Conservation (phyloP, 1,139 yeast genomes). For the Martiniozyma asiatica region DNA sequence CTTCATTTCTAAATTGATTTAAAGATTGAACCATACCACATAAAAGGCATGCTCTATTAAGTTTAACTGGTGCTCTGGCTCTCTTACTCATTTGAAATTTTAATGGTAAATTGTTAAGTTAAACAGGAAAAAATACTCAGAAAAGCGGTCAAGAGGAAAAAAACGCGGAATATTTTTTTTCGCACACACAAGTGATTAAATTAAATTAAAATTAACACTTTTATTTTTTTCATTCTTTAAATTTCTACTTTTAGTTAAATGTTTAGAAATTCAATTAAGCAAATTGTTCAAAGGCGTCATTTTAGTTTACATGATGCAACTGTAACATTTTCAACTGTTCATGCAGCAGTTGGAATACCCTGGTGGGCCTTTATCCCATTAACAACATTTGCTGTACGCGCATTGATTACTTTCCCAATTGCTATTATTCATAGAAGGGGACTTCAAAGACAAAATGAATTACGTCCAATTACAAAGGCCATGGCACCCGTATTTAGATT, state of each 20-base stretch:
- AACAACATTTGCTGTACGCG: conserved; percentile 54
- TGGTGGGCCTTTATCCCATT: conserved; percentile 80
- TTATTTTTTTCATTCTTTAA: background rate
- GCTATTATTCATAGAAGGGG: conserved; percentile 63
- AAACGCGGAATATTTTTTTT: too few relatives aligned
- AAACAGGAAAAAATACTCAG: too few relatives aligned
- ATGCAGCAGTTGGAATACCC: conserved; percentile 49
- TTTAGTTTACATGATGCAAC: conserved; percentile 13
- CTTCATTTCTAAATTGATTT: conserved; percentile 59
- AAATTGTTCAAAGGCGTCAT: conserved; percentile 9
- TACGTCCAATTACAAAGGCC: conserved; percentile 60
- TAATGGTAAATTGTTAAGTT: background rate
- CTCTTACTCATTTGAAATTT: conserved; percentile 10
- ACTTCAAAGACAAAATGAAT: conserved; percentile 55
- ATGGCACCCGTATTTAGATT: conserved; percentile 65
- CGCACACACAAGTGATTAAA: too few relatives aligned
- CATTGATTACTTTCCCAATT: conserved; percentile 63
- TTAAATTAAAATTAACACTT: background rate
- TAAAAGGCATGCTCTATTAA: conserved; percentile 94
- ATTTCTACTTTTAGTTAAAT: background rate
- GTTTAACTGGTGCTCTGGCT: conserved; percentile 30
- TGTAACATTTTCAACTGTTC: conserved; percentile 31
- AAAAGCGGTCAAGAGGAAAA: too few relatives aligned
- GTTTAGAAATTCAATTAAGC: too few relatives aligned
- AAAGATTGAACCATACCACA: conserved; percentile 86